Percentiles rank a stretch among this genome's conserved stretches.
Evolutionary conservation across 2,329 filamentous ascomycete genomes (phyloP).

Genomic region (Orbilia oligospora): DNA sequence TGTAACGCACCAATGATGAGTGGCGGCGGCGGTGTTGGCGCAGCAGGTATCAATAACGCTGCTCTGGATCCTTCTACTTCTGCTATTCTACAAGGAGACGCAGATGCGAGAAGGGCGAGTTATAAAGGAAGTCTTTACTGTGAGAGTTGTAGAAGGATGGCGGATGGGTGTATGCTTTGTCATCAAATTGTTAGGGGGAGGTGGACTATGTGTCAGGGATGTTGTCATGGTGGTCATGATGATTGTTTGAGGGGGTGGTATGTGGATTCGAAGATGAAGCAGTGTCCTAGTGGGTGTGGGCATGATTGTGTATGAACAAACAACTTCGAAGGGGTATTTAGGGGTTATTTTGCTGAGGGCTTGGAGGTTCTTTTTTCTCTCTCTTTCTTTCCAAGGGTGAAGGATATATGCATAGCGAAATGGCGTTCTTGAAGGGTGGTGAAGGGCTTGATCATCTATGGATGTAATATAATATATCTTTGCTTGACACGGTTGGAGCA

Average conservation of each 20-base stretch:
- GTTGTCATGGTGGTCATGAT: slow-evolving; percentile 63
- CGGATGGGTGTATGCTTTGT: slow-evolving; percentile 63
- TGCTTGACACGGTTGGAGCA: neutral
- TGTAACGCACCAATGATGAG: slow-evolving; percentile 53
- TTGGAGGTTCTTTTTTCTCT: no score
- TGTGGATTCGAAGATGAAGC: slow-evolving; percentile 61
- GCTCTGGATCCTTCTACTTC: slow-evolving; percentile 21
- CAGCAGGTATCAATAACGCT: neutral
- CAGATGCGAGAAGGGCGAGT: slow-evolving; percentile 44
- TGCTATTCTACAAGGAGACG: slow-evolving; percentile 29
- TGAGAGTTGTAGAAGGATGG: slow-evolving; percentile 60
- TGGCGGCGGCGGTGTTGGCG: slow-evolving; percentile 6
- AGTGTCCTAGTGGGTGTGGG: slow-evolving; percentile 62
- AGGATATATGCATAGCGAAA: slow-evolving; percentile 27
- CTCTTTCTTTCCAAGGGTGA: neutral
- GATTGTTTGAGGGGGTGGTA: slow-evolving; percentile 63
- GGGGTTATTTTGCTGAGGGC: no score
- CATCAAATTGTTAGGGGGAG: slow-evolving; percentile 62
- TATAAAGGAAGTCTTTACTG: slow-evolving; percentile 62
- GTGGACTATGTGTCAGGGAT: slow-evolving; percentile 64
- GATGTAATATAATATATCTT: neutral
- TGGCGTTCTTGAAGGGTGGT: slow-evolving; percentile 9
- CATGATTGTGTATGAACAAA: slow-evolving; percentile 59
- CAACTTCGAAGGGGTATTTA: no score
- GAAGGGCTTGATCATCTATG: neutral